Percentiles rank a stretch among this genome's conserved stretches.
Evolutionary conservation across 1,284 basidiomycete genomes (phyloP).

Genomic region (Malassezia sympodialis): DNA sequence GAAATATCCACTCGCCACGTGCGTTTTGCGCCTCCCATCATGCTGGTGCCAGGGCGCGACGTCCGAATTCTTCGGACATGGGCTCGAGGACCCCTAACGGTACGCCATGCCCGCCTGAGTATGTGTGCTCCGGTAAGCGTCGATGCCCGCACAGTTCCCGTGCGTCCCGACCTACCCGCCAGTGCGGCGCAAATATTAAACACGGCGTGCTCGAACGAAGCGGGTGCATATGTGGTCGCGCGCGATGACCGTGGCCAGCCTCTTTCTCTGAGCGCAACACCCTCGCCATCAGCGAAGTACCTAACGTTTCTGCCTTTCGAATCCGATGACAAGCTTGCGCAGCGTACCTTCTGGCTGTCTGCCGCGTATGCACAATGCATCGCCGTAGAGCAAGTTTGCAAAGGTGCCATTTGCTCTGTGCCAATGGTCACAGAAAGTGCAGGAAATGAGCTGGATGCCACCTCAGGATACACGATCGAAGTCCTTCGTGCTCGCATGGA

Average conservation of each 20-base stretch:
- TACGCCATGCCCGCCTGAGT: background rate
- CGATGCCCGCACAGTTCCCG: background rate
- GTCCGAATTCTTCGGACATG: constrained; percentile 6
- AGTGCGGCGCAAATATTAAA: constrained; percentile 10
- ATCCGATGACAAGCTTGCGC: constrained; percentile 6
- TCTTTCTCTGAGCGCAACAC: background rate
- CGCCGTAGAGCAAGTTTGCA: constrained; percentile 7
- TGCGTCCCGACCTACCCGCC: background rate
- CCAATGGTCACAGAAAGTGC: constrained; percentile 4
- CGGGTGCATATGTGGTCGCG: constrained; percentile 9
- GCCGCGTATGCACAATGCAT: constrained; percentile 14
- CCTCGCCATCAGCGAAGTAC: background rate
- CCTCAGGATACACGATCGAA: constrained; percentile 15
- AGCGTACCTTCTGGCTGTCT: constrained; percentile 21
- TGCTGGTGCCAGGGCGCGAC: background rate
- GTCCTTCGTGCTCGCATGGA: background rate
- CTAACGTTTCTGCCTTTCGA: constrained; percentile 13
- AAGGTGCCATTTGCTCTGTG: background rate
- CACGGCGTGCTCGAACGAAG: constrained; percentile 10
- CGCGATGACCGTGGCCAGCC: constrained; percentile 3
- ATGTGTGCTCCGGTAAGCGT: background rate
- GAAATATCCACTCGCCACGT: background rate
- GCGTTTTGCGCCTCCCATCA: background rate
- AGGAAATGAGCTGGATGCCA: background rate
- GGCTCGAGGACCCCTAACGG: background rate